These are phyloP conservation scores for Vitis rupestris DNA, from an alignment of 164 flowering plant species.

Conservation along the genomic window DNA sequence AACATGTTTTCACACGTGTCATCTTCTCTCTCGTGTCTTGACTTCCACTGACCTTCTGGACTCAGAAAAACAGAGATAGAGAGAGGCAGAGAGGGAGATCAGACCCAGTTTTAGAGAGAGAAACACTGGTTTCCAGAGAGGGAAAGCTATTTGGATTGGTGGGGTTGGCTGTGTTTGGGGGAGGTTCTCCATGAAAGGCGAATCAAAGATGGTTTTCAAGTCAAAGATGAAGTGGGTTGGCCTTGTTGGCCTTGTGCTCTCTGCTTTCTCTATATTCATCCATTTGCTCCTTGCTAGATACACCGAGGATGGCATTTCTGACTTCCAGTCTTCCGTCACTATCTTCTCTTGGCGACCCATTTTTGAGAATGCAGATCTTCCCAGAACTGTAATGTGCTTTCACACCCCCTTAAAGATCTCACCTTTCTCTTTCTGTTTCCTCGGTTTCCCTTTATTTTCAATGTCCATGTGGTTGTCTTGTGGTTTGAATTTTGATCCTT, in stretches of 20 bases:
- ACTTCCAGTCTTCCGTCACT: constrained; percentile 59
- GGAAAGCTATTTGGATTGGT: background rate
- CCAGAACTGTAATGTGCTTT: constrained; percentile 43
- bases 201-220: constrained; percentile 58
- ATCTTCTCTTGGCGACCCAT: constrained; percentile 88
- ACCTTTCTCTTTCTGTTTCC: constrained; percentile 3
- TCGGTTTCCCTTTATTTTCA: background rate
- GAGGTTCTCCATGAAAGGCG: constrained; percentile 44
- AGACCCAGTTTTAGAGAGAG: background rate
- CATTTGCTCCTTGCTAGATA: constrained; percentile 84
- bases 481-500: background rate
- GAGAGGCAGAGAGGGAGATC: constrained; percentile 7
- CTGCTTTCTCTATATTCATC: constrained; percentile 64
- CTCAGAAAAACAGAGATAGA: constrained; percentile 3
- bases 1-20: constrained; percentile 1
- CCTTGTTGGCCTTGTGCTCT: constrained; percentile 67
- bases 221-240: constrained; percentile 82
- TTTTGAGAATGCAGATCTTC: constrained; percentile 47
- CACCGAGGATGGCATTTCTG: constrained; percentile 45
- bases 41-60: background rate
- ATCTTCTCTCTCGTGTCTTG: constrained; percentile 6
- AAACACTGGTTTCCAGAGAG: background rate
- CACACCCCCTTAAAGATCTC: constrained; percentile 22
- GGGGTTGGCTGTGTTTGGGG: background rate
- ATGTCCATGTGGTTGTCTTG: background rate